Evolutionary conservation across 208 protist genomes (phyloP).

Genomic region (Angomonas deanei): DNA sequence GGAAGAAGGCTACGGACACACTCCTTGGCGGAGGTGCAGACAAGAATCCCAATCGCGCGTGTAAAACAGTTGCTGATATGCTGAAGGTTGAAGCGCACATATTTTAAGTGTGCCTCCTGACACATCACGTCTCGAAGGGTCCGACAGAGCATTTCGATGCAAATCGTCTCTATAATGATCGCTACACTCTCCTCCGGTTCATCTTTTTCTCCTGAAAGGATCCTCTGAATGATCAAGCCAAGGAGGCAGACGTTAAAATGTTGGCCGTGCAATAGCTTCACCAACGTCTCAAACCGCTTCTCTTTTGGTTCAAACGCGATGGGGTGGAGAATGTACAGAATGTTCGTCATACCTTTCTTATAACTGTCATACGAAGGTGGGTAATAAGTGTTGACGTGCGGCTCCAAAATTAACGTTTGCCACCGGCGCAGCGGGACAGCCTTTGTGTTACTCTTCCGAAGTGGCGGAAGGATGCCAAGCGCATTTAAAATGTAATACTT

Average conservation of each 20-base stretch:
- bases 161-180: slow-evolving; percentile 22
- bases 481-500: slow-evolving; percentile 42
- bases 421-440: slow-evolving; percentile 34
- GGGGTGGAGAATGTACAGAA: slow-evolving; percentile 15
- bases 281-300: slow-evolving; percentile 22
- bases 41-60: slow-evolving; percentile 31
- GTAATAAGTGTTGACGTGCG: background rate
- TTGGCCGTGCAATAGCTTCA: slow-evolving; percentile 29
- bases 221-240: slow-evolving; percentile 20
- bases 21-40: slow-evolving; percentile 14
- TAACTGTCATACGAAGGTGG: slow-evolving; percentile 11
- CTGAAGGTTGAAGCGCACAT: slow-evolving; percentile 7
- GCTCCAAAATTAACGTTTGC: slow-evolving; percentile 23
- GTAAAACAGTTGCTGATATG: slow-evolving; percentile 29
- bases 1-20: slow-evolving; percentile 31
- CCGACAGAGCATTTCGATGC: slow-evolving; percentile 41
- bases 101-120: slow-evolving; percentile 18
- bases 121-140: slow-evolving; percentile 32
- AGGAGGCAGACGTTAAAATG: slow-evolving; percentile 41
- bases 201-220: slow-evolving; percentile 22
- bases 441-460: slow-evolving; percentile 8
- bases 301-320: slow-evolving; percentile 17
- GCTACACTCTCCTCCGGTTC: slow-evolving; percentile 23
- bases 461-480: slow-evolving; percentile 35
- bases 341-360: slow-evolving; percentile 4